Conservation (phyloP, 345 rosid genomes). For the Citrus sp. region DNA sequence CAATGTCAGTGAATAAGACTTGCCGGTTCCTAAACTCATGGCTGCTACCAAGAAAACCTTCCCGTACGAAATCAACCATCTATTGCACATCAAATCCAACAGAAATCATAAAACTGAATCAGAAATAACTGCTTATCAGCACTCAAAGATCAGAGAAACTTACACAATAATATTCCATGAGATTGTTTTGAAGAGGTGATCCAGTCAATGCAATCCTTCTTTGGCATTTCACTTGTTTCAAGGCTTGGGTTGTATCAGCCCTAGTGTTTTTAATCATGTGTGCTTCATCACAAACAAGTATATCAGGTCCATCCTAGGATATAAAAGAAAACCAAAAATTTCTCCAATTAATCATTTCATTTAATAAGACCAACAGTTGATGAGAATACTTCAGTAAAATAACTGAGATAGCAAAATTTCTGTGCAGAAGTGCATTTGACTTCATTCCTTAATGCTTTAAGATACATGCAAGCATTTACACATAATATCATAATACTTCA, state of each 20-base stretch:
- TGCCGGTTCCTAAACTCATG: constrained; percentile 97
- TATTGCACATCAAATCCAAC: constrained; percentile 35
- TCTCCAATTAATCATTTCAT: not conserved
- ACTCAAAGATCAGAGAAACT: constrained; percentile 31
- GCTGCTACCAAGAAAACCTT: constrained; percentile 99
- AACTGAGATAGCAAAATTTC: not conserved
- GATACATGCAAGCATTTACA: not conserved
- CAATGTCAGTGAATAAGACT: constrained; percentile 29
- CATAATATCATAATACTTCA: not conserved
- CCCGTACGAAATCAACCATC: constrained; percentile 99
- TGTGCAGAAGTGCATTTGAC: not conserved
- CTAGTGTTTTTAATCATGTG: constrained; percentile 93
- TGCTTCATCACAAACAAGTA: constrained; percentile 99
- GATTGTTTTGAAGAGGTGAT: constrained; percentile 98
- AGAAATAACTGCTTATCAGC: not conserved
- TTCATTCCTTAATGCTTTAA: not conserved
- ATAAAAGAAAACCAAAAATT: constrained; percentile 21
- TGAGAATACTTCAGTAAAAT: not conserved
- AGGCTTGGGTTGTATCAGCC: constrained; percentile 97
- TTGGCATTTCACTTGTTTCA: constrained; percentile 96
- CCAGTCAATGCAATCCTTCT: constrained; percentile 99
- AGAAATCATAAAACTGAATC: constrained; percentile 3
- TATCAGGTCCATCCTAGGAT: constrained; percentile 94
- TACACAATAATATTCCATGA: constrained; percentile 99
- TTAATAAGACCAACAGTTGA: not conserved